These are phyloP conservation scores for Diaporthe vexans DNA, from an alignment of 2,329 filamentous ascomycete genomes.

Conservation along the genomic window DNA sequence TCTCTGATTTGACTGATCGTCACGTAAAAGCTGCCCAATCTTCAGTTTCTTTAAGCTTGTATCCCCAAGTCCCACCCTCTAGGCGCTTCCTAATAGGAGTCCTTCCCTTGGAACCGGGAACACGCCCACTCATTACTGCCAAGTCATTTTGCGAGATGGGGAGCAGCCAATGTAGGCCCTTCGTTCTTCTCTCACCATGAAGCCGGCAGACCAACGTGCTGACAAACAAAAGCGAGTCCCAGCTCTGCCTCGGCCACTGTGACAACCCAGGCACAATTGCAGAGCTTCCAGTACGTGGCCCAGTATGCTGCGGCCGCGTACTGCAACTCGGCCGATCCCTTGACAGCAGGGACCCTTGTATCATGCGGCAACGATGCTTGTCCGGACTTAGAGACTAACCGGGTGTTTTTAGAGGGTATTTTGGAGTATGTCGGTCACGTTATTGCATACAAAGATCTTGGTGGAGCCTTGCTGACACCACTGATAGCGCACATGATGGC, in stretches of 20 bases:
- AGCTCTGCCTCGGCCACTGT: not conserved
- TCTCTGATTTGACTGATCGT: not conserved
- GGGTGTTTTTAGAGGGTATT: conserved; percentile 26
- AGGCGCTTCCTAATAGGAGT: not conserved
- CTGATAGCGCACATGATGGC: conserved; percentile 42
- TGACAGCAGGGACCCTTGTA: conserved; percentile 37
- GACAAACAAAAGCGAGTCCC: not conserved
- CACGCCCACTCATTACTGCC: not conserved
- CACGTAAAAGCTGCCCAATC: not conserved
- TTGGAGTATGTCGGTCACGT: conserved; percentile 1
- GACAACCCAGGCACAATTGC: conserved; percentile 32
- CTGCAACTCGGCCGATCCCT: conserved; percentile 43
- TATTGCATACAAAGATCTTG: not conserved
- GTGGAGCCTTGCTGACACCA: conserved; percentile 20
- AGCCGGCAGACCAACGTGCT: not conserved
- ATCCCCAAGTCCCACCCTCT: not conserved
- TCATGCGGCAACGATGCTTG: conserved; percentile 44
- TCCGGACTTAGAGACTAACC: conserved; percentile 41
- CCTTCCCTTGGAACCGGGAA: not conserved
- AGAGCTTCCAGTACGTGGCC: conserved; percentile 44
- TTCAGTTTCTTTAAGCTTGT: not conserved
- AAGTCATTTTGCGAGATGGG: not conserved
- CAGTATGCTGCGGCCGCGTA: conserved; percentile 46
- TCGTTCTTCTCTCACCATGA: not conserved
- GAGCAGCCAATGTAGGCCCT: conserved; percentile 11